Conservation (phyloP, 495 filamentous ascomycete species). For the Copromyces sp. region DNA sequence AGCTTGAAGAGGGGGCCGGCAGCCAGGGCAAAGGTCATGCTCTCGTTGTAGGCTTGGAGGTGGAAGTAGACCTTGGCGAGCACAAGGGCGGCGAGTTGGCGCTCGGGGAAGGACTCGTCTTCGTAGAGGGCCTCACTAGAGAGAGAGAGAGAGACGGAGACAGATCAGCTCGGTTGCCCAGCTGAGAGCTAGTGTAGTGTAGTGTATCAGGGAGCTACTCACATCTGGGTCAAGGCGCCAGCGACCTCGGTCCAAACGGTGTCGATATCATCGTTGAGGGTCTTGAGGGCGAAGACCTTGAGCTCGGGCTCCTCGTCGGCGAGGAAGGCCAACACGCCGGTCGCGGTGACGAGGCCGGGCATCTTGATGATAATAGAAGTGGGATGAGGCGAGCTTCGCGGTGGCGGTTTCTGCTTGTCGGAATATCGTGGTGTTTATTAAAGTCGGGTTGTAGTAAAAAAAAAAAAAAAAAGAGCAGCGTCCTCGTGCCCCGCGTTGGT, state of each 20-base stretch:
- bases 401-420: background rate
- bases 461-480: background rate
- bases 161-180: slow-evolving; percentile 3
- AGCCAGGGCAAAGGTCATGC: slow-evolving; percentile 94
- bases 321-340: slow-evolving; percentile 89
- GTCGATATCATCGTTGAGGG: slow-evolving; percentile 90
- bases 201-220: slow-evolving; percentile 26
- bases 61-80: slow-evolving; percentile 98
- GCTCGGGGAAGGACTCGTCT: slow-evolving; percentile 87
- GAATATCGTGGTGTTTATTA: background rate
- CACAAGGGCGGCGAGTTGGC: slow-evolving; percentile 87
- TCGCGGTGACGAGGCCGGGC: slow-evolving; percentile 89
- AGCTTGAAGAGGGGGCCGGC: slow-evolving; percentile 93
- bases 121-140: slow-evolving; percentile 90
- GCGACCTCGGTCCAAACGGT: slow-evolving; percentile 96
- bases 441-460: background rate
- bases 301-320: slow-evolving; percentile 89
- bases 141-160: too few species aligned
- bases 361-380: slow-evolving; percentile 38
- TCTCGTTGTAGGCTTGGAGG: slow-evolving; percentile 96
- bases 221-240: slow-evolving; percentile 87
- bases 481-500: background rate
- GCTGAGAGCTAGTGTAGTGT: slow-evolving; percentile 7
- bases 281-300: slow-evolving; percentile 86
- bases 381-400: background rate